phyloP scores from a whole-genome alignment of 202 grass and related monocot genomes.

The Panicum virgatum region DNA sequence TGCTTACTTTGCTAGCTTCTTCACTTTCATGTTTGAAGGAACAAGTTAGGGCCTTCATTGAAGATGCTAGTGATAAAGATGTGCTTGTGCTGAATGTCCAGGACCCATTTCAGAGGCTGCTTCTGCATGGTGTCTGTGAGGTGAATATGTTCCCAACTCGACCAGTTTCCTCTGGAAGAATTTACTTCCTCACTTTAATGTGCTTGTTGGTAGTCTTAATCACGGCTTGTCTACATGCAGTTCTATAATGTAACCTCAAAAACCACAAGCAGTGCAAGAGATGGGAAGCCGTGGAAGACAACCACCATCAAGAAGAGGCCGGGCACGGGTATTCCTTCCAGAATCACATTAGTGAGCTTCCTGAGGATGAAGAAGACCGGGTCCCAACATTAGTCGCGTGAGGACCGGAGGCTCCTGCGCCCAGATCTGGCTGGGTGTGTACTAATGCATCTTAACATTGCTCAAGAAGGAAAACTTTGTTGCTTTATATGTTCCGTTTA shows the following conservation, averaged over 20 bases:
- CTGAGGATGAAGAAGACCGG: constrained; percentile 66
- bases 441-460: not conserved
- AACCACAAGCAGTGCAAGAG: constrained; percentile 45
- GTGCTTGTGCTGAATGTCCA: constrained; percentile 73
- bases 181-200: not conserved
- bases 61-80: constrained; percentile 39
- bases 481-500: constrained; percentile 24
- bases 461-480: not conserved
- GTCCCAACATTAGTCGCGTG: not conserved
- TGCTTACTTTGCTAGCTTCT: not conserved
- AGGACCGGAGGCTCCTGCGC: not conserved
- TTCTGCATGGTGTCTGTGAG: constrained; percentile 88
- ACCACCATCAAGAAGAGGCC: constrained; percentile 69
- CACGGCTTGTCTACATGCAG: constrained; percentile 30
- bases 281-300: constrained; percentile 56
- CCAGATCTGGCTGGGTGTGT: not conserved
- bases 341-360: constrained; percentile 62
- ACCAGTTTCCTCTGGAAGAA: not conserved
- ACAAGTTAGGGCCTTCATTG: constrained; percentile 54
- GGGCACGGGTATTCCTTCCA: constrained; percentile 39
- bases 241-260: constrained; percentile 76
- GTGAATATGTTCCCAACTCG: constrained; percentile 35
- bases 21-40: constrained; percentile 42
- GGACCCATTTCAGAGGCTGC: constrained; percentile 73
- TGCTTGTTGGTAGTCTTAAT: not conserved